phyloP scores from a whole-genome alignment of 768 basidiomycete genomes.

The Tricholoma matsutake region DNA sequence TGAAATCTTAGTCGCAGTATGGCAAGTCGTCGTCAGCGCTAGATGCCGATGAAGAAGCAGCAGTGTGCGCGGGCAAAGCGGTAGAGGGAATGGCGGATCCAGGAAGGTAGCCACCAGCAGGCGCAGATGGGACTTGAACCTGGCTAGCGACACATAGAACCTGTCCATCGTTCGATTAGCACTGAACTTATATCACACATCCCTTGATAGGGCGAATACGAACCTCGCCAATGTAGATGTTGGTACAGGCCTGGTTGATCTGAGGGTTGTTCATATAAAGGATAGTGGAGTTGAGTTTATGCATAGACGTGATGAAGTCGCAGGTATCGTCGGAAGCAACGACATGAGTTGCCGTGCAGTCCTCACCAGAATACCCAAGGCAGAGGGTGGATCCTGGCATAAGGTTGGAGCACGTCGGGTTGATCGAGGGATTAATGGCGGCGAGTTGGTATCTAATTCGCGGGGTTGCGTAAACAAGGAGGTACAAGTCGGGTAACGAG shows the following conservation, averaged over 20 bases:
- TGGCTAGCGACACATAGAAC: constrained; percentile 50
- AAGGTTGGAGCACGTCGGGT: constrained; percentile 59
- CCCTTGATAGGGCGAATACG: constrained; percentile 15
- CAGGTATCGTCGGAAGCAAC: constrained; percentile 60
- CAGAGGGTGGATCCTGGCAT: constrained; percentile 49
- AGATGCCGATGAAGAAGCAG: constrained; percentile 6
- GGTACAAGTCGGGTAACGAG: background rate
- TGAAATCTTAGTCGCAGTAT: constrained; percentile 42
- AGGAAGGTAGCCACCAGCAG: constrained; percentile 19
- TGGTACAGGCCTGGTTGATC: constrained; percentile 50
- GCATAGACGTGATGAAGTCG: constrained; percentile 37
- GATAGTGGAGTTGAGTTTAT: constrained; percentile 49
- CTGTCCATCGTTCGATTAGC: constrained; percentile 17
- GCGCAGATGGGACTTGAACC: constrained; percentile 43
- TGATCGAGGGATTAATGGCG: constrained; percentile 53
- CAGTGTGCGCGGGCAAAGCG: constrained; percentile 5
- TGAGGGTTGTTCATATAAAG: constrained; percentile 75
- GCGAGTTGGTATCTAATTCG: constrained; percentile 68
- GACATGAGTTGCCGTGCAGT: constrained; percentile 61
- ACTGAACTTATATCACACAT: background rate
- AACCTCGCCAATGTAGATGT: constrained; percentile 79
- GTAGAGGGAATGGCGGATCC: constrained; percentile 25
- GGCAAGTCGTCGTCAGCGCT: constrained; percentile 39
- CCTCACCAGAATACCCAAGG: constrained; percentile 54
- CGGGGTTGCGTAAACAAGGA: constrained; percentile 3